Percentiles rank a stretch among this genome's conserved stretches.
These are phyloP conservation scores for Solanum gandarillasii DNA, from an alignment of 257 asterid genomes.

Conservation along the genomic window DNA sequence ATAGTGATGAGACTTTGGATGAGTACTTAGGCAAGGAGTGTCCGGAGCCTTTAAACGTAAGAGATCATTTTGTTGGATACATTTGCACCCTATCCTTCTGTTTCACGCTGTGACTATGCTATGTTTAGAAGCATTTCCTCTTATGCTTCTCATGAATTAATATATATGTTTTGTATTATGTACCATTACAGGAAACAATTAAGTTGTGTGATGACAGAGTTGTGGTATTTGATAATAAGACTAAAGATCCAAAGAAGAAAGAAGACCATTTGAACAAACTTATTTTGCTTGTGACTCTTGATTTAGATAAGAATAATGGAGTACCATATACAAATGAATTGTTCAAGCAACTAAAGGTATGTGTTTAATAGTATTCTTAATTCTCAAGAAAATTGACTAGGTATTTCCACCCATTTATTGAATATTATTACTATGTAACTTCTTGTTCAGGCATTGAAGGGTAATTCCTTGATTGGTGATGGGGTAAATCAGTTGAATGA, in stretches of 20 bases:
- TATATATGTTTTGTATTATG: too few relatives aligned
- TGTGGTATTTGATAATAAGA: slow-evolving; percentile 53
- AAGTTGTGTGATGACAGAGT: slow-evolving; percentile 43
- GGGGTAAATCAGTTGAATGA: slow-evolving; percentile 32
- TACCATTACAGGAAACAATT: slow-evolving; percentile 24
- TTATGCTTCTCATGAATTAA: background rate
- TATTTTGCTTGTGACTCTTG: slow-evolving; percentile 30
- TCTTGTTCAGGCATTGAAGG: slow-evolving; percentile 32
- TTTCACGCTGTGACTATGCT: too few relatives aligned
- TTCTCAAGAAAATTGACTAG: background rate
- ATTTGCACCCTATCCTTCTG: too few relatives aligned
- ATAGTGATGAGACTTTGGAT: slow-evolving; percentile 31
- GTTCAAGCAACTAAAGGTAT: slow-evolving; percentile 31
- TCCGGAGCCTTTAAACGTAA: slow-evolving; percentile 46
- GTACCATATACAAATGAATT: slow-evolving; percentile 40
- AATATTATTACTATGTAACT: slow-evolving; percentile 1
- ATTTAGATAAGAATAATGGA: slow-evolving; percentile 38
- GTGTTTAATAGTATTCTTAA: background rate
- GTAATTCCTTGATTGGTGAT: slow-evolving; percentile 25
- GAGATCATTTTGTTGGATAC: background rate
- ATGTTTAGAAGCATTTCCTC: background rate
- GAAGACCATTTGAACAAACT: slow-evolving; percentile 27
- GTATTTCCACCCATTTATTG: slow-evolving; percentile 12
- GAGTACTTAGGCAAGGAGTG: slow-evolving; percentile 33
- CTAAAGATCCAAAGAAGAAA: slow-evolving; percentile 26